Base-by-base conservation (phyloP, 352 stramenopile genomes). In the Globisporangium cystogenes region DNA sequence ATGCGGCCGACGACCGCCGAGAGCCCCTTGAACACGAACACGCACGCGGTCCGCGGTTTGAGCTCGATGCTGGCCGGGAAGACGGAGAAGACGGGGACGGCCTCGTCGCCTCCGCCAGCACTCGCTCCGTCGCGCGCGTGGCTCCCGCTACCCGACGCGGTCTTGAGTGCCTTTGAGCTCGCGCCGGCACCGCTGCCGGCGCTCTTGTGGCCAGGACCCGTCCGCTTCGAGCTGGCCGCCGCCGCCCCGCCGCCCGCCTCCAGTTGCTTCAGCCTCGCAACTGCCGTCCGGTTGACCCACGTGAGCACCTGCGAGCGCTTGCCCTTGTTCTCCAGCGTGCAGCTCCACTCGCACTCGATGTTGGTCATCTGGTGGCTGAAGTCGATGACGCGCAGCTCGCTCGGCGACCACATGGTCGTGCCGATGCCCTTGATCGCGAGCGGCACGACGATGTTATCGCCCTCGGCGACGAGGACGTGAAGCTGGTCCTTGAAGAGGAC, bases 261-360 rank as follows among this genome's bases (percentile, higher is more conserved):
- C 16, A 65, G 27, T 21, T 78, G 55, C 48, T 73, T 75, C 16
- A 78, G 51, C 48, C 79, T 51, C 12, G 42, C 20, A 16, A 35
- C 61, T 18, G 81, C 47, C 3, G 83, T 91, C 48, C 81, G 74
- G 59, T 98, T 98, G 24, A 93, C 68, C 95, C 94, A 98, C 21
- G 83, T 93, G 31, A 98, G 67, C 6, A 89, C 62, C 57, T 98
- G 95, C 7, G 88, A 67, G 1, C 94, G 82, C 35, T 96, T 94
- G 20, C 95, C 95, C 50, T 97, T 97, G 74, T 98, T 98, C 55
- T 98, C 94, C 7, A 98, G 74, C 3, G 93, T 95, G 53, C 96
- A 97, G 37, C 81, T 90, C 74, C 87, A 95, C 57, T 97, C 81
- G 59, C 89, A 98, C 57, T 82, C 66, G 33, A 67, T 73, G 51